Evolutionary conservation across 169 alveolate genomes (phyloP).

Genomic region (Cytauxzoon felis): DNA sequence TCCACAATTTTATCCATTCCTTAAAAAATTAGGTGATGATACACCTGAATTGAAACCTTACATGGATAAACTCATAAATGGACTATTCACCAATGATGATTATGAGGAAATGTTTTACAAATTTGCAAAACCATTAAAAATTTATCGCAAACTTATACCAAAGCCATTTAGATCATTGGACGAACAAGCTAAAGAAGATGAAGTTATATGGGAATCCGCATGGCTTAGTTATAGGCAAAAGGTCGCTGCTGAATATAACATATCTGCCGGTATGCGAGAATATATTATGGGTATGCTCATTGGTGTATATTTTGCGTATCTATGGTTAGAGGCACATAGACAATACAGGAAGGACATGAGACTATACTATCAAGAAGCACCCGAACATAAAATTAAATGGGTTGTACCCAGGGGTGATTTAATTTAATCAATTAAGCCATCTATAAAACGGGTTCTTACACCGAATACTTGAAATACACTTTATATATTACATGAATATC

Average conservation of each 20-base stretch:
- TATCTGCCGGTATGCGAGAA: slow-evolving; percentile 72
- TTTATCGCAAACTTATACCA: slow-evolving; percentile 81
- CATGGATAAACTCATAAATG: slow-evolving; percentile 76
- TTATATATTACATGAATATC: too few relatives aligned
- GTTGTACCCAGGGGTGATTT: slow-evolving; percentile 85
- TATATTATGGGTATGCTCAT: slow-evolving; percentile 73
- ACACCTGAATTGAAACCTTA: slow-evolving; percentile 84
- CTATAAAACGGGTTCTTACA: too few relatives aligned
- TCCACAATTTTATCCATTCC: slow-evolving; percentile 85
- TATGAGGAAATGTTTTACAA: slow-evolving; percentile 87
- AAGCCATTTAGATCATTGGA: slow-evolving; percentile 80
- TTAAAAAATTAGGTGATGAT: slow-evolving; percentile 85
- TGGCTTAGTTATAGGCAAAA: slow-evolving; percentile 84
- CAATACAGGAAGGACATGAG: slow-evolving; percentile 82
- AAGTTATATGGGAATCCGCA: slow-evolving; percentile 80
- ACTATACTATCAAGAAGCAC: slow-evolving; percentile 84
- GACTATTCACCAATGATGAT: slow-evolving; percentile 82
- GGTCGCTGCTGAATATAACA: slow-evolving; percentile 77
- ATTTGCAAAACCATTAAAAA: slow-evolving; percentile 84
- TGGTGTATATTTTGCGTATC: slow-evolving; percentile 72
- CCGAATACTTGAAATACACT: too few relatives aligned
- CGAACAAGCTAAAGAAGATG: slow-evolving; percentile 71
- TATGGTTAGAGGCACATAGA: slow-evolving; percentile 69
- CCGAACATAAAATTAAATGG: slow-evolving; percentile 87
- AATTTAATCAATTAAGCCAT: slow-evolving; percentile 22